A percentile compares a stretch with the other conserved stretches of the same genome.
Conservation (phyloP, 805 yeast species). For the Barnettozyma californica region DNA sequence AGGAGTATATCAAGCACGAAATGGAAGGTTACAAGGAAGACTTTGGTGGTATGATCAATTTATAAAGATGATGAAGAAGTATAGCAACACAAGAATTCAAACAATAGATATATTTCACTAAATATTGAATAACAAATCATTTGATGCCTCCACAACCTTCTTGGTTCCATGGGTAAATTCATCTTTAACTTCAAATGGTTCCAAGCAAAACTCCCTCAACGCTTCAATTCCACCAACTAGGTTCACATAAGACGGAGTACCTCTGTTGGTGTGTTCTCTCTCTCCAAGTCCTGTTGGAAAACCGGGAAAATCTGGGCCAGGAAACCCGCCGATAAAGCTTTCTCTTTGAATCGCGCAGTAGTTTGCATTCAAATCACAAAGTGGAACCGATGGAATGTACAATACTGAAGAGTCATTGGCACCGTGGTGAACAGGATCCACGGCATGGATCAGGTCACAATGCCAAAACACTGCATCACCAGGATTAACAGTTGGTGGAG, state of each 20-base stretch:
- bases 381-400: conserved; percentile 30
- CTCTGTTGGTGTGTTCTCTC: conserved; percentile 1
- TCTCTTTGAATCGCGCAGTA: conserved; percentile 17
- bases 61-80: conserved; percentile 9
- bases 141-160: not conserved
- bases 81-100: not conserved
- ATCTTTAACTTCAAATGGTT: not conserved
- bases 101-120: not conserved
- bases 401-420: conserved; percentile 33
- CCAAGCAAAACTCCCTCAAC: conserved; percentile 2
- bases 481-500: conserved; percentile 34
- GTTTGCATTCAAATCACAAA: conserved; percentile 17
- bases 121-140: not conserved
- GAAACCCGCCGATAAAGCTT: conserved; percentile 11
- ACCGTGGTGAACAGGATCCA: conserved; percentile 34
- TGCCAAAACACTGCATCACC: conserved; percentile 44
- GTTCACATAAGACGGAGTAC: not conserved
- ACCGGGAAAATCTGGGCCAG: conserved; percentile 24
- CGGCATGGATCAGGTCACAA: conserved; percentile 36
- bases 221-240: conserved; percentile 3
- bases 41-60: not conserved
- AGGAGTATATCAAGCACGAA: not conserved
- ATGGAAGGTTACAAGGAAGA: not conserved
- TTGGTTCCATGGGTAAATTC: not conserved
- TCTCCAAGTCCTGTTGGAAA: conserved; percentile 3